These are phyloP conservation scores for Elongisporangium prolatum DNA, from an alignment of 352 stramenopile genomes.

Conservation along the genomic window DNA sequence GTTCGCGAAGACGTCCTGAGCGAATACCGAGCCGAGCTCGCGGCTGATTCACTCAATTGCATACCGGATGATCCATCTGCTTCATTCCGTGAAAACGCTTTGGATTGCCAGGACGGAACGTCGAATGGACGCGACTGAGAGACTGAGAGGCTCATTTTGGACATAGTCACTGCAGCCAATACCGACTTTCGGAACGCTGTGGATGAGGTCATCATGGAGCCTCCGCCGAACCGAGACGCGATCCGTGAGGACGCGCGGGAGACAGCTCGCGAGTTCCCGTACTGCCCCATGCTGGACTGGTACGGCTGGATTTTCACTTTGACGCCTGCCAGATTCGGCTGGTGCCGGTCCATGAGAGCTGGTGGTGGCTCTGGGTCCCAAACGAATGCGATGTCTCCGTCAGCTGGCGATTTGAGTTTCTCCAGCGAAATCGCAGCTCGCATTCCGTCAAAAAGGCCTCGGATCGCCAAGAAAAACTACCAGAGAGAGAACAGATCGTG, in stretches of 20 bases:
- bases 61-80: background rate
- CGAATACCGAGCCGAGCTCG: constrained; percentile 8
- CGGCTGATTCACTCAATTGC: background rate
- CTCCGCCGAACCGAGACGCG: constrained; percentile 22
- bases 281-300: constrained; percentile 9
- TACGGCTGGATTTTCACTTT: constrained; percentile 12
- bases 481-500: background rate
- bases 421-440: constrained; percentile 16
- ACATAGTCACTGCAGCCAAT: constrained; percentile 21
- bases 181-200: constrained; percentile 14
- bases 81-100: background rate
- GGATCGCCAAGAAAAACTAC: constrained; percentile 17
- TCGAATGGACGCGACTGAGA: constrained; percentile 6
- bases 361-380: constrained; percentile 10
- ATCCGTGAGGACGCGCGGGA: constrained; percentile 30
- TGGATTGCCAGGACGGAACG: constrained; percentile 6
- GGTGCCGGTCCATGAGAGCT: constrained; percentile 16
- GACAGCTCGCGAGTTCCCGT: constrained; percentile 9
- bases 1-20: constrained; percentile 13
- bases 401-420: constrained; percentile 6
- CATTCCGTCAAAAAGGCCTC: constrained; percentile 14
- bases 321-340: constrained; percentile 14
- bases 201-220: constrained; percentile 7
- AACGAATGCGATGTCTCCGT: constrained; percentile 13
- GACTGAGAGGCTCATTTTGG: constrained; percentile 17